These are phyloP conservation scores for Mycogone perniciosa DNA, from an alignment of 2,329 filamentous ascomycete species.

Conservation along the genomic window DNA sequence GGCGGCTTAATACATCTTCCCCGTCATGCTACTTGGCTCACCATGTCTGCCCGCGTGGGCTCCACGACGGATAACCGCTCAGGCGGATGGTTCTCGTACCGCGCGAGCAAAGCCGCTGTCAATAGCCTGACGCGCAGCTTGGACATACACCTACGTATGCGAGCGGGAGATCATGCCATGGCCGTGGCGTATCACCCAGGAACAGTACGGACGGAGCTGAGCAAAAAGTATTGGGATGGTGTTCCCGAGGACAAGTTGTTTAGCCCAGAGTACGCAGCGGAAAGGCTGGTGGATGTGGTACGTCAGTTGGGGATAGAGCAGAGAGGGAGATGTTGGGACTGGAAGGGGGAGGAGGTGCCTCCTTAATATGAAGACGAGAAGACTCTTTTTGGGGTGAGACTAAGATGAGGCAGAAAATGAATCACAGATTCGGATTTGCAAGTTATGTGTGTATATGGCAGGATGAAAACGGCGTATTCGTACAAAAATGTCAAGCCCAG, in stretches of 20 bases:
- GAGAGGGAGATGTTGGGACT: constrained; percentile 63
- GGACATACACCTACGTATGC: constrained; percentile 57
- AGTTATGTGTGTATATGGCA: neutral
- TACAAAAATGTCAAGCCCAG: constrained; percentile 1
- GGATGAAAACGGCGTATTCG: neutral
- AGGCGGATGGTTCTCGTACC: constrained; percentile 79
- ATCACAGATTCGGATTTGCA: neutral
- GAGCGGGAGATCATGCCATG: constrained; percentile 56
- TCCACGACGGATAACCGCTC: constrained; percentile 64
- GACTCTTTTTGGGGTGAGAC: neutral
- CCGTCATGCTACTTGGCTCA: constrained; percentile 57
- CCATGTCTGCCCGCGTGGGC: constrained; percentile 73
- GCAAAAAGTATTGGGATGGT: constrained; percentile 63
- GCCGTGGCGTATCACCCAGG: constrained; percentile 71
- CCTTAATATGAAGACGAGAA: constrained; percentile 34
- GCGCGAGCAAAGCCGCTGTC: constrained; percentile 68
- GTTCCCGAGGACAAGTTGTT: constrained; percentile 59
- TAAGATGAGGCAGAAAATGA: neutral
- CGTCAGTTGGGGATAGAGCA: constrained; percentile 41
- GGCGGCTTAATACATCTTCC: constrained; percentile 32
- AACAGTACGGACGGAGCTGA: constrained; percentile 71
- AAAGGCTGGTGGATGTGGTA: constrained; percentile 56
- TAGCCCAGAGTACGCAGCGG: constrained; percentile 58
- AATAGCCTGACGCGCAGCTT: constrained; percentile 66
- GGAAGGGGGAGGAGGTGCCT: constrained; percentile 57